Conservation (phyloP, 129 eudicot genomes). For the Saussurea involucrata region DNA sequence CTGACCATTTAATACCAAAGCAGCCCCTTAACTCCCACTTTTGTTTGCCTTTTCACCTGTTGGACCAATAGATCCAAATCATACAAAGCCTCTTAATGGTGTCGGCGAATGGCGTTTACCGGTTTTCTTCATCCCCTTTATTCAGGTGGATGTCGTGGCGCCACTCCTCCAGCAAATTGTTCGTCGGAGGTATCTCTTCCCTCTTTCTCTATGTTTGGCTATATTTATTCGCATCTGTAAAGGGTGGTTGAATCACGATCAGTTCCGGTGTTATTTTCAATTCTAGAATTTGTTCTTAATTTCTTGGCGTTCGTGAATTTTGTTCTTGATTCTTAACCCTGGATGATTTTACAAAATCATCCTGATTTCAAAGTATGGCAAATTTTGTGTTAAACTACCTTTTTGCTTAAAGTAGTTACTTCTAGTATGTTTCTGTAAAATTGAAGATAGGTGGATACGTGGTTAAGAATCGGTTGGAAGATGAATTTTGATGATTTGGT, state of each 20-base stretch:
- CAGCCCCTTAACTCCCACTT: neutral
- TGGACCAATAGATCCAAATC: neutral
- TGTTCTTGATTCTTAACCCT: neutral
- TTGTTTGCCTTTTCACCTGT: neutral
- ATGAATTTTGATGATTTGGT: neutral
- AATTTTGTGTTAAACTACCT: neutral
- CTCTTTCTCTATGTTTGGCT: neutral
- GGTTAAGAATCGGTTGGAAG: neutral
- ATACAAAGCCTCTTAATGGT: conserved; percentile 16
- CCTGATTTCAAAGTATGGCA: neutral
- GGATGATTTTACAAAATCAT: neutral
- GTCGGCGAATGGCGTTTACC: conserved; percentile 16
- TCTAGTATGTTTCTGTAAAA: neutral
- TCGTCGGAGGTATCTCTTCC: conserved; percentile 57
- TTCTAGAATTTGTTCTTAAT: neutral
- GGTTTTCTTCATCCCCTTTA: conserved; percentile 10
- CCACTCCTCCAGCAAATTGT: conserved; percentile 44
- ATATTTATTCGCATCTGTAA: neutral
- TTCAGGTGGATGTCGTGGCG: conserved; percentile 36
- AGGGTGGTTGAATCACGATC: neutral
- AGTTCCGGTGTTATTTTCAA: neutral
- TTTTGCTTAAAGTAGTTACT: neutral
- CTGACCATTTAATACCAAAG: neutral
- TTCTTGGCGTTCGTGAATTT: neutral
- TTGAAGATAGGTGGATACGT: neutral